Base-by-base conservation (phyloP, 805 yeast genomes). In the Pichia heedii region DNA sequence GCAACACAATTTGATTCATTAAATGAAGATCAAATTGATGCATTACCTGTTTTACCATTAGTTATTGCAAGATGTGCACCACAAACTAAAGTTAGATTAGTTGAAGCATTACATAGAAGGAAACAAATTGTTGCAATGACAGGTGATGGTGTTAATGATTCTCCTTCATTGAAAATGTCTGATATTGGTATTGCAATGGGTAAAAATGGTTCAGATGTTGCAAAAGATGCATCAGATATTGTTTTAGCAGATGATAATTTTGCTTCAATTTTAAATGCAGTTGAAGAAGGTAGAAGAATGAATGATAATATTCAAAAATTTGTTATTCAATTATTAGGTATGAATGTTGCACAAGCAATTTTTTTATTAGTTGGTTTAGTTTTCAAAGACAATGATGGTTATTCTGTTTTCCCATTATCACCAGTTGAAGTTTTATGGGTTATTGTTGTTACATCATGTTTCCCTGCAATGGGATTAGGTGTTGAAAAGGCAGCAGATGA, bases 171-270 rank as follows among this genome's bases (percentile, higher is more conserved):
- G 62, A 82, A 82, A 58, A 77, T 69, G 50, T 82, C 90, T 4
- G 88, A 83, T 61, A 85, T 83, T 44, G 90, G 90, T 51, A 81
- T 83, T 60, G 87, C 90, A 11, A 83, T 83, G 90, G 90, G 90
- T 38, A 68, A 77, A 65, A 75, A 81, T 48, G 90, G 90, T 5
- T 78, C 85, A 12, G 90, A 83, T 65, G 90, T 83, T 34, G 90
- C 90, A n/a, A 83, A 83, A 59, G 86, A 82, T 58, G 87, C 88
- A 6, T 71, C 84, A 37, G 90, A 83, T 60, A 81, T 83, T 60
- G 84, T 83, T 16, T 69, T 83, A 40, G 72, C 82, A 20, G 90
- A 83, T 58, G 80, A 84, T 65, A 83, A 83, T 60, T 83, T 83
- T 62, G 84, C 89, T 5, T 81, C 89, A 16, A 83, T 83, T 56